Evolutionary conservation across 257 asterid species (phyloP), one percentile per base, ranked within the genome.

Genomic region (Jacaranda mimosifolia): DNA sequence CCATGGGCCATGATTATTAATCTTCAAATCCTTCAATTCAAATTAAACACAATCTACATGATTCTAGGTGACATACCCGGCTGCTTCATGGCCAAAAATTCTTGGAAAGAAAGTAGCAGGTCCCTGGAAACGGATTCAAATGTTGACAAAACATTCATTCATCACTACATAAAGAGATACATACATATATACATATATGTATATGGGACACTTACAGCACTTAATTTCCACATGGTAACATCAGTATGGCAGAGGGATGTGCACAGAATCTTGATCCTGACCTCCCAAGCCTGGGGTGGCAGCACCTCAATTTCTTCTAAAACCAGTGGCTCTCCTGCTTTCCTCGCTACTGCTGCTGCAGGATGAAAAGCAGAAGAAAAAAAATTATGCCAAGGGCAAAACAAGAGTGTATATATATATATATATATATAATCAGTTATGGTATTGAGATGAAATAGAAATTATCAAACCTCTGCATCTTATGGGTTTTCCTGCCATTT

Each of bases 251-350:
- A 87, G 3, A 87, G 85, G 49, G 91, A 80, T 8, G 88, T 77
- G 74, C 85, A 87, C 0, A 87, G 53, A 82, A 87, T 84, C 84
- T 87, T 87, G 80, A 87, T 84, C 45, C 91, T 51, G 53, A 88
- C 91, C 26, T 88, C 92, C 80, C 83, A 72, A 55, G 90, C 82
- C 63, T 76, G 63, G 0, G 92, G 92, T 43, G 91, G 84, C 14
- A 77, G 80, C 10, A 88, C 88, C 63, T 81, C 84, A 45, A 86
- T 80, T 67, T 88, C 91, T 70, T 86, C 91, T 11, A 88, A 74
- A 7, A 81, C 69, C 43, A 88, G 76, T 4, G 91, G 77, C 55
- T 84, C 85, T 39, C 85, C 86, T 42, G 88, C 85, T 79, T 64
- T 73, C 62, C 91, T 75, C 12, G 86, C 85, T 43, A 88, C 82